Evolutionary conservation across 768 basidiomycete genomes (phyloP).

Genomic region (Pluteus cervinus): DNA sequence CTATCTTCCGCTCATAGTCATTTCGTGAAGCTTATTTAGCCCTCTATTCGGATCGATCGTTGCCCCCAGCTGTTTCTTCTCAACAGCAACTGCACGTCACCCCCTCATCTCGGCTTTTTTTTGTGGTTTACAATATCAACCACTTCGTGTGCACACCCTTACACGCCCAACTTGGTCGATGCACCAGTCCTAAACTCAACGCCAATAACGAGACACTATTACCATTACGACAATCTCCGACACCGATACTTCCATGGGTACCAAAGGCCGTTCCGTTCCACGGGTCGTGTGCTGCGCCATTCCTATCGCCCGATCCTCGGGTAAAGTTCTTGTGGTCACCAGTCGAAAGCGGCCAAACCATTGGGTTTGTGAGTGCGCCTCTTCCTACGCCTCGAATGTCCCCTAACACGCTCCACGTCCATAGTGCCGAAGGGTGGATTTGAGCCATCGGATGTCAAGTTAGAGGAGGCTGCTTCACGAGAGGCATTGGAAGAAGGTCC

Average conservation of each 20-base stretch:
- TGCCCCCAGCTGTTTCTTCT: slow-evolving; percentile 8
- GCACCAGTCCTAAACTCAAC: no score
- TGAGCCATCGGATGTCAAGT: slow-evolving; percentile 73
- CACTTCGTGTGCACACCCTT: no score
- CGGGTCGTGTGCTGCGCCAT: slow-evolving; percentile 91
- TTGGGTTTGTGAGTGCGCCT: slow-evolving; percentile 79
- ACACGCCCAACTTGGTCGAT: no score
- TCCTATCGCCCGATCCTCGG: slow-evolving; percentile 66
- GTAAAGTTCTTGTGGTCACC: slow-evolving; percentile 79
- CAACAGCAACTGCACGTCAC: no score
- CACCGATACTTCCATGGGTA: slow-evolving; percentile 33
- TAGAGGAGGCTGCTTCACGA: slow-evolving; percentile 85
- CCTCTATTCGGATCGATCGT: no score
- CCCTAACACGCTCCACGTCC: slow-evolving; percentile 9
- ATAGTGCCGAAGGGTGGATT: slow-evolving; percentile 92
- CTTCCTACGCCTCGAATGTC: slow-evolving; percentile 9
- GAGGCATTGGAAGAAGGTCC: slow-evolving; percentile 97
- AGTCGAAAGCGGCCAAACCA: slow-evolving; percentile 74
- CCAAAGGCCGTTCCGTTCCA: slow-evolving; percentile 74
- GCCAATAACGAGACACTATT: no score
- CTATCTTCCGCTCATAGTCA: slow-evolving; percentile 21
- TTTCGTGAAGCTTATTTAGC: no score
- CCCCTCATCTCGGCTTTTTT: no score
- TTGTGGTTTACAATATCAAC: no score
- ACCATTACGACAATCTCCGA: slow-evolving; percentile 10